These are phyloP conservation scores for Colletotrichum eremochloae DNA, from an alignment of 2,329 filamentous ascomycete genomes.

Conservation along the genomic window DNA sequence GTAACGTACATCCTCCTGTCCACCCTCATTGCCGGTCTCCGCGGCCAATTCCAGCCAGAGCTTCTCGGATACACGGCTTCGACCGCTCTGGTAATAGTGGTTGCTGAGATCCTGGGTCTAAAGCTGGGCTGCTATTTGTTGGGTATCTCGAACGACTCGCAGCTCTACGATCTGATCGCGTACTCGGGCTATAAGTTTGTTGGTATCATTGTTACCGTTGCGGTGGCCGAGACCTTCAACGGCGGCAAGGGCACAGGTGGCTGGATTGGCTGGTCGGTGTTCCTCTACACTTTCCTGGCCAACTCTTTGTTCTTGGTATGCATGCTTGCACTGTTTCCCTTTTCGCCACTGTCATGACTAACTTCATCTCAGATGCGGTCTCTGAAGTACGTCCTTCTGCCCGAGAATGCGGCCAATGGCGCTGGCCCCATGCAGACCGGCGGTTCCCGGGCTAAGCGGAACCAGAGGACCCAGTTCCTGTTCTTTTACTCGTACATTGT, in stretches of 20 bases:
- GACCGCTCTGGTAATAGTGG: conserved; percentile 83
- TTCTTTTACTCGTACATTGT: conserved; percentile 96
- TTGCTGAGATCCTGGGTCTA: conserved; percentile 89
- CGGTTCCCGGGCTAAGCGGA: conserved; percentile 87
- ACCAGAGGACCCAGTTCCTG: conserved; percentile 89
- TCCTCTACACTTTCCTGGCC: conserved; percentile 91
- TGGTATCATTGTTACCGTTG: conserved; percentile 91
- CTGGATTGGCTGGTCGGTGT: conserved; percentile 90
- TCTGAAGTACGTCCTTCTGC: conserved; percentile 93
- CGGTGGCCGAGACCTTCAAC: conserved; percentile 82
- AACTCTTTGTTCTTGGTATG: conserved; percentile 95
- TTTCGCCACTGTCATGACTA: conserved; percentile 25
- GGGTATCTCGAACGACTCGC: conserved; percentile 92
- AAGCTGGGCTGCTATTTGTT: conserved; percentile 95
- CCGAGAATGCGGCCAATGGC: conserved; percentile 79
- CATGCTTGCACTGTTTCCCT: conserved; percentile 54
- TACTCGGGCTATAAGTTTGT: conserved; percentile 99
- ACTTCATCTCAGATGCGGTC: conserved; percentile 79
- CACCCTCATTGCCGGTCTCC: conserved; percentile 88
- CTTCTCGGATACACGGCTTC: conserved; percentile 91
- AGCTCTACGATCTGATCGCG: conserved; percentile 92
- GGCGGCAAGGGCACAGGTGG: conserved; percentile 85
- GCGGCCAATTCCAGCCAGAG: conserved; percentile 94
- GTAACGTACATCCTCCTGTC: conserved; percentile 97
- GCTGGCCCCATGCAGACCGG: conserved; percentile 71